Evolutionary conservation across 1,139 yeast species (phyloP).

Genomic region (Protomyces gravidus): DNA sequence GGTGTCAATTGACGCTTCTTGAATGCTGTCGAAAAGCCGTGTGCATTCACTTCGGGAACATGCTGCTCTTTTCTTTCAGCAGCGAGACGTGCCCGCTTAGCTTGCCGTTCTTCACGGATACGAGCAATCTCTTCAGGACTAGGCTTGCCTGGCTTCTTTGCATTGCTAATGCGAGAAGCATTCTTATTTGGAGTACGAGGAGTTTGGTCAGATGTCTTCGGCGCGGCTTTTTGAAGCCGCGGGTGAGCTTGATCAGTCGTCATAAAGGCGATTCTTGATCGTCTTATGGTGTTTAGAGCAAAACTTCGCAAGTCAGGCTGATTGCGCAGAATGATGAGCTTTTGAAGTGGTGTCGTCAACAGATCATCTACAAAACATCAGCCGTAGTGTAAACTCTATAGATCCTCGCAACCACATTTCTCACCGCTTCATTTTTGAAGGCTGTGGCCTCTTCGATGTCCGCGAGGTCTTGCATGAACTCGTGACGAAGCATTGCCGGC

Average conservation of each 20-base stretch:
- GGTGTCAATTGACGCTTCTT: slow-evolving; percentile 1
- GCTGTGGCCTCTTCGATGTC: slow-evolving; percentile 34
- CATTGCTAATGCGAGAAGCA: too few relatives aligned
- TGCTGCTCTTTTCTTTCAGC: not conserved
- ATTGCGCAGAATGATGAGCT: too few relatives aligned
- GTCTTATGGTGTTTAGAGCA: too few relatives aligned
- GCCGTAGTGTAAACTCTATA: slow-evolving; percentile 33
- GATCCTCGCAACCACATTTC: slow-evolving; percentile 33
- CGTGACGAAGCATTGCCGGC: slow-evolving; percentile 32
- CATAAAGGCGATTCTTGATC: too few relatives aligned
- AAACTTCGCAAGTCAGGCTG: not conserved
- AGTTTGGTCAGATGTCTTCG: too few relatives aligned
- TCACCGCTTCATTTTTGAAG: slow-evolving; percentile 32
- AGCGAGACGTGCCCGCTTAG: not conserved
- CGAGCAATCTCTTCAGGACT: slow-evolving; percentile 13
- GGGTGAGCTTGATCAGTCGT: too few relatives aligned
- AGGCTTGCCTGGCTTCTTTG: not conserved
- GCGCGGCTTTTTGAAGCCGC: too few relatives aligned
- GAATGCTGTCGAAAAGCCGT: slow-evolving; percentile 14
- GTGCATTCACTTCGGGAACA: slow-evolving; percentile 8
- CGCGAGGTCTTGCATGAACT: slow-evolving; percentile 35
- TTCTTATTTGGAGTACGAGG: too few relatives aligned
- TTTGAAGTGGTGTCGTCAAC: not conserved
- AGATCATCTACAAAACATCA: not conserved
- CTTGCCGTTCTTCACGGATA: slow-evolving; percentile 1